Conservation (phyloP, 805 yeast species). For the Hanseniaspora occidentalis region DNA sequence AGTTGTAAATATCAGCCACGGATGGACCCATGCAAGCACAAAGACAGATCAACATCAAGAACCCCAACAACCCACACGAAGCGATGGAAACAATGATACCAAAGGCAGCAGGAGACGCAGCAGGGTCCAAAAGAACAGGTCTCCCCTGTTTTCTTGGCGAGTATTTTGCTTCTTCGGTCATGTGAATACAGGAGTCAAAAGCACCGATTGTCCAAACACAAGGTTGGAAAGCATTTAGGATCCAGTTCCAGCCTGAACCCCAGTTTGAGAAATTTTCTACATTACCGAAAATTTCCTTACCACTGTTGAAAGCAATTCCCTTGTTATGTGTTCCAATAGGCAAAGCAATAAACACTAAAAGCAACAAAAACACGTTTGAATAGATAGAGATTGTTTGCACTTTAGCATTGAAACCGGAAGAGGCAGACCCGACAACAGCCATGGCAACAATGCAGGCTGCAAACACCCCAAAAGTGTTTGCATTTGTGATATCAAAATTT, state of each 20-base stretch:
- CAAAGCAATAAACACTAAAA: slow-evolving; percentile 41
- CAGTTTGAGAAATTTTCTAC: slow-evolving; percentile 39
- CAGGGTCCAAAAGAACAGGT: slow-evolving; percentile 5
- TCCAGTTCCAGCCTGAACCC: slow-evolving; percentile 46
- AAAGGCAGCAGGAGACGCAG: slow-evolving; percentile 38
- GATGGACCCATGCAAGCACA: slow-evolving; percentile 42
- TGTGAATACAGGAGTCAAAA: slow-evolving; percentile 59
- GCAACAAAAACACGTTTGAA: slow-evolving; percentile 37
- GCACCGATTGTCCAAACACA: slow-evolving; percentile 71
- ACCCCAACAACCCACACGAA: slow-evolving; percentile 47
- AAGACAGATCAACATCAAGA: slow-evolving; percentile 38
- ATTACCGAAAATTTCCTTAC: slow-evolving; percentile 42
- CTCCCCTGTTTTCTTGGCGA: slow-evolving; percentile 30
- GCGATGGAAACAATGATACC: slow-evolving; percentile 50
- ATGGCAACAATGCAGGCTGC: slow-evolving; percentile 43
- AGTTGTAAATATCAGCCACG: slow-evolving; percentile 28
- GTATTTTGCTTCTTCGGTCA: slow-evolving; percentile 58
- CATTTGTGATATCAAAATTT: slow-evolving; percentile 40
- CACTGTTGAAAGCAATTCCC: slow-evolving; percentile 29
- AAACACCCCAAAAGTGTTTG: slow-evolving; percentile 47
- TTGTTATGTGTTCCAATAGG: slow-evolving; percentile 34
- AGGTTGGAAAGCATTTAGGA: slow-evolving; percentile 44
- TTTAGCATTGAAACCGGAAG: slow-evolving; percentile 40
- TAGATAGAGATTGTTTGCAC: slow-evolving; percentile 44
- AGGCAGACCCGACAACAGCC: slow-evolving; percentile 35